phyloP scores from a whole-genome alignment of 1,284 basidiomycete species.

The Meira miltonrushii region DNA sequence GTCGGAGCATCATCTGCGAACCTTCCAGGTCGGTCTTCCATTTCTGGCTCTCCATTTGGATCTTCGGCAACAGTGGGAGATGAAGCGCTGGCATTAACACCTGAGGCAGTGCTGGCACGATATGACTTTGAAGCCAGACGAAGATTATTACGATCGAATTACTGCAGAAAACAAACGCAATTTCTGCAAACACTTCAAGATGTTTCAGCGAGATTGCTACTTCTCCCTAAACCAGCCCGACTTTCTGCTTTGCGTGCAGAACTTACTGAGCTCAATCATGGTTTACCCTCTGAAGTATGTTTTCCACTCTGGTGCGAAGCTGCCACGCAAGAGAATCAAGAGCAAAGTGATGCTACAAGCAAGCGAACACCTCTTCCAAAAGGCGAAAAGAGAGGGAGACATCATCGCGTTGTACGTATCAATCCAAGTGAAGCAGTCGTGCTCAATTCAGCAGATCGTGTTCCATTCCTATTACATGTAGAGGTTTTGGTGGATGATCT shows the following conservation, averaged over 20 bases:
- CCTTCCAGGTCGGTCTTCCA: conserved; percentile 11
- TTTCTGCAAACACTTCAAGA: conserved; percentile 84
- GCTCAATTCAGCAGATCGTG: conserved; percentile 92
- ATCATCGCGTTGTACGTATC: conserved; percentile 93
- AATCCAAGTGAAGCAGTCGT: conserved; percentile 97
- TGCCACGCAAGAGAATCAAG: conserved; percentile 4
- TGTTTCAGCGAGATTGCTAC: conserved; percentile 83
- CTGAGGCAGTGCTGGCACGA: conserved; percentile 33
- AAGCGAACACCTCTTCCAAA: not conserved
- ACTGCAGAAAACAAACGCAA: conserved; percentile 83
- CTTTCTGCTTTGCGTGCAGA: conserved; percentile 93
- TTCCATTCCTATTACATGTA: conserved; percentile 86
- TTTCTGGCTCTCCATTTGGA: conserved; percentile 57
- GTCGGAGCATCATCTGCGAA: conserved; percentile 54
- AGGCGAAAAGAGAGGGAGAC: conserved; percentile 53
- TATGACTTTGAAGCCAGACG: conserved; percentile 35
- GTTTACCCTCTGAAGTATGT: conserved; percentile 80
- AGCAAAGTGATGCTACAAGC: conserved; percentile 11
- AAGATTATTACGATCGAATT: conserved; percentile 55
- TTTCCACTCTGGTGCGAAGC: conserved; percentile 86
- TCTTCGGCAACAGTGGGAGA: conserved; percentile 58
- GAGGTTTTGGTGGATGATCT: conserved; percentile 88
- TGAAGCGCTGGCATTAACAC: conserved; percentile 45
- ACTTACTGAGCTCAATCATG: conserved; percentile 90
- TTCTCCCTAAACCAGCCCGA: conserved; percentile 87